Base-by-base conservation (phyloP, 495 filamentous ascomycete species). In the Xylaria grammica region DNA sequence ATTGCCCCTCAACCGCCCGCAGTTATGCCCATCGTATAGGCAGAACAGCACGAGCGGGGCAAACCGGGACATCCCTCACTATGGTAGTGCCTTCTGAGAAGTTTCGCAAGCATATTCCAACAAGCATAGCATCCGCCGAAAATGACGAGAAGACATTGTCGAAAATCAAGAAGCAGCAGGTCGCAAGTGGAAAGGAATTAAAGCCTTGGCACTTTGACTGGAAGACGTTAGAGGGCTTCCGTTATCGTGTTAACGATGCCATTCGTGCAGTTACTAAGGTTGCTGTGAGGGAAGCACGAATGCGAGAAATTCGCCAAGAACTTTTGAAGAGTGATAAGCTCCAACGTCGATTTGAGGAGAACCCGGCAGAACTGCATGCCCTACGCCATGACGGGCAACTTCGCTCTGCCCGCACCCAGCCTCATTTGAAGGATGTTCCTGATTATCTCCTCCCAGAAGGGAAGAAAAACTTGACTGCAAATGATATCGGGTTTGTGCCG, bases 291-390 rank as follows among this genome's bases (percentile, higher is more conserved):
- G 95, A 98, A 79, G 96, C 95, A 4, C 86, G 95, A 42, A 89
- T 90, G 2, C 86, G 89, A 42, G 95, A 99, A 74, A 84, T 99
- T 57, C 84, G 90, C 20, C 88, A 93, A 73, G 96, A 98, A 72
- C 81, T 99, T 30, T 79, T 97, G 63, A 93, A 94, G 75, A 93
- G 89, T 68, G 94, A 97, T 74, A 97, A 96, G 72, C 77, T 99
- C 60, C 94, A 94, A 77, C 84, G 95, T 62, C 92, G 97, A 78
- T 98, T 97, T 71, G 95, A 98, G 72, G 95, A 99, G 77, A 97
- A 98, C 74, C 95, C 95, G 0, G 87, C 87, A 8, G 94, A 97
- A 71, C 78, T 97, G 45, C 84, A 88, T 22, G 91, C 95, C 72
- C 81, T 99, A 55, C 84, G 95, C 29, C 95, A 99, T 72, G 96